phyloP scores from a whole-genome alignment of 306 rosid genomes.

The Casuarina cunninghamiana region DNA sequence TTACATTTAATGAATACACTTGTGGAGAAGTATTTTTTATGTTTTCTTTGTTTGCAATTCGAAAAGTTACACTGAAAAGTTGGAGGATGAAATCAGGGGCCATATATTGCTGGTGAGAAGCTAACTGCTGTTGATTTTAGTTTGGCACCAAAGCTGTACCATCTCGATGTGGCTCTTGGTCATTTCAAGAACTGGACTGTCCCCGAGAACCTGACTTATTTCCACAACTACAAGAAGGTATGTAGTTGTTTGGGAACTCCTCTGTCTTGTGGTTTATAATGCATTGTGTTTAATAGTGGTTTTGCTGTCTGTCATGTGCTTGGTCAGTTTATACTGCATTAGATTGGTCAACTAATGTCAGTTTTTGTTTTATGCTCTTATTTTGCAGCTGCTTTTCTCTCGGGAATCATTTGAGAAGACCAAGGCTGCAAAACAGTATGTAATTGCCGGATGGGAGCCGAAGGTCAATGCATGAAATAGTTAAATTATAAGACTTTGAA shows the following conservation, averaged over 20 bases:
- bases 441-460: conserved; percentile 87
- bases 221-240: conserved; percentile 69
- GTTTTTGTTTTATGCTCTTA: conserved; percentile 1
- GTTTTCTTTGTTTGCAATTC: background rate
- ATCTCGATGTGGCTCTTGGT: conserved; percentile 67
- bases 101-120: conserved; percentile 83
- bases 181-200: conserved; percentile 89
- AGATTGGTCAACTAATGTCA: conserved; percentile 12
- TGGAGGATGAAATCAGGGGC: conserved; percentile 57
- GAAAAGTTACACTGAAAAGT: conserved; percentile 22
- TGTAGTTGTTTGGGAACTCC: conserved; percentile 7
- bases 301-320: too few species aligned
- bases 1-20: conserved; percentile 7
- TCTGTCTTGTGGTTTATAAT: background rate
- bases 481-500: conserved; percentile 25
- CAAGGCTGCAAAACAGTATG: conserved; percentile 45
- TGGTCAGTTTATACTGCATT: background rate
- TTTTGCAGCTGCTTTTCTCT: conserved; percentile 62
- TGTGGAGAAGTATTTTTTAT: background rate
- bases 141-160: conserved; percentile 89
- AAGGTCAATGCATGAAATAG: conserved; percentile 77
- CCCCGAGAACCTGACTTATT: conserved; percentile 53
- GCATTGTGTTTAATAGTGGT: background rate
- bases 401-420: conserved; percentile 75
- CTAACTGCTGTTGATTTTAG: conserved; percentile 80